Evolutionary conservation across 179 eudicot genomes (phyloP).

Genomic region (Silene noctiflora): DNA sequence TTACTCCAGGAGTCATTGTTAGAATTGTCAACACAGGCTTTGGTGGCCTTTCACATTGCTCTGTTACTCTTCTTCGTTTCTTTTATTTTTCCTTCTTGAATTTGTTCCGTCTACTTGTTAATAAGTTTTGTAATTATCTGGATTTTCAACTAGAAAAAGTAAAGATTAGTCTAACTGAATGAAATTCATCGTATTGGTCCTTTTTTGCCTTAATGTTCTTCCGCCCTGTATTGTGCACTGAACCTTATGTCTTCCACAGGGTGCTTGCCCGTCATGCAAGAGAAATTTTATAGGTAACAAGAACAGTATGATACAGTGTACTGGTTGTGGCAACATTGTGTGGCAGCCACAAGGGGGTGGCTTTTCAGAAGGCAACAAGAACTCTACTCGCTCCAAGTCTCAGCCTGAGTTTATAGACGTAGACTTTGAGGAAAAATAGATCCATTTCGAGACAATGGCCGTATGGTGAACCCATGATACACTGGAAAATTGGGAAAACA

Average conservation of each 20-base stretch:
- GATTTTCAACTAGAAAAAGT: background rate
- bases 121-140: background rate
- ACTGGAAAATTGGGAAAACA: background rate
- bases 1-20: background rate
- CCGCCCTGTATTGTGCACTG: background rate
- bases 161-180: background rate
- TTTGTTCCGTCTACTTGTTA: background rate
- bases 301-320: slow-evolving; percentile 60
- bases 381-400: slow-evolving; percentile 49
- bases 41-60: background rate
- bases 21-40: background rate
- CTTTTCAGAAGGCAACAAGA: slow-evolving; percentile 53
- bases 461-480: background rate
- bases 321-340: slow-evolving; percentile 70
- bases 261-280: slow-evolving; percentile 86
- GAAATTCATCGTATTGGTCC: background rate
- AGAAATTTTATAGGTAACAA: slow-evolving; percentile 68
- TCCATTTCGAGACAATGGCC: background rate
- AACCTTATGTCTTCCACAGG: slow-evolving; percentile 37
- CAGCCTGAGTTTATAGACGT: slow-evolving; percentile 74
- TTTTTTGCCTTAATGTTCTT: background rate
- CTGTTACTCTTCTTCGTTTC: background rate
- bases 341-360: slow-evolving; percentile 85
- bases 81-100: background rate
- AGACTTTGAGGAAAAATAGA: slow-evolving; percentile 75